Percentiles rank a stretch among this genome's conserved stretches.
phyloP scores from a whole-genome alignment of 768 basidiomycete genomes.

The Tephrocybe rancida region DNA sequence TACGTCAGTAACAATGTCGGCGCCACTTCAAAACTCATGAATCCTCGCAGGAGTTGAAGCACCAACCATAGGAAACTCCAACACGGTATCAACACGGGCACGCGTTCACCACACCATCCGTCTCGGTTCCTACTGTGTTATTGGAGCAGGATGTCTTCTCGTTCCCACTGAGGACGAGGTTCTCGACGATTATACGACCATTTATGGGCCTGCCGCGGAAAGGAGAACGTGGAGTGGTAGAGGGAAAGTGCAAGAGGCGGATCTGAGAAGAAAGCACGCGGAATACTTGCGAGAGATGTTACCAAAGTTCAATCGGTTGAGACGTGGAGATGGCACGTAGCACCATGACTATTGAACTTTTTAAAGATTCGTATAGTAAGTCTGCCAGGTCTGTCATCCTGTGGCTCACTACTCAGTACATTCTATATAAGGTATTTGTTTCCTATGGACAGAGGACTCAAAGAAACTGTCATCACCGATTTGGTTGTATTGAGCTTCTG shows the following conservation, averaged over 20 bases:
- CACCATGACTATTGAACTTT: neutral
- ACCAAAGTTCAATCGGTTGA: slow-evolving; percentile 82
- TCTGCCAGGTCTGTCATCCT: too few species aligned
- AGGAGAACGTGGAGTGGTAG: slow-evolving; percentile 84
- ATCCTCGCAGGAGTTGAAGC: slow-evolving; percentile 74
- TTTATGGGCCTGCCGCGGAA: slow-evolving; percentile 79
- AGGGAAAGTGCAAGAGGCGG: slow-evolving; percentile 81
- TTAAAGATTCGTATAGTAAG: too few species aligned
- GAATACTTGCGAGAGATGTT: slow-evolving; percentile 93
- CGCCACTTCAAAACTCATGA: neutral
- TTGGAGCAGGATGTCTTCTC: slow-evolving; percentile 81
- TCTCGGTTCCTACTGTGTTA: slow-evolving; percentile 77
- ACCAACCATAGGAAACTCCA: slow-evolving; percentile 80
- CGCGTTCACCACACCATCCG: slow-evolving; percentile 84
- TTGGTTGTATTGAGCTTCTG: too few species aligned
- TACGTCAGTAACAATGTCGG: slow-evolving; percentile 41
- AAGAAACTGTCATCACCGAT: too few species aligned
- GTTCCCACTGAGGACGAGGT: slow-evolving; percentile 78
- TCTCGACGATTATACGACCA: slow-evolving; percentile 80
- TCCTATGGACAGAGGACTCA: too few species aligned
- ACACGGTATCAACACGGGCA: slow-evolving; percentile 83
- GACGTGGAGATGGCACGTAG: slow-evolving; percentile 58
- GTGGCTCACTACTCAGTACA: too few species aligned
- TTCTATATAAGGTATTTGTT: too few species aligned
- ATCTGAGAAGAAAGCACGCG: slow-evolving; percentile 83